Evolutionary conservation across 345 rosid species (phyloP), one percentile per base, ranked within the genome.

Genomic region (Melaleuca alternifolia): DNA sequence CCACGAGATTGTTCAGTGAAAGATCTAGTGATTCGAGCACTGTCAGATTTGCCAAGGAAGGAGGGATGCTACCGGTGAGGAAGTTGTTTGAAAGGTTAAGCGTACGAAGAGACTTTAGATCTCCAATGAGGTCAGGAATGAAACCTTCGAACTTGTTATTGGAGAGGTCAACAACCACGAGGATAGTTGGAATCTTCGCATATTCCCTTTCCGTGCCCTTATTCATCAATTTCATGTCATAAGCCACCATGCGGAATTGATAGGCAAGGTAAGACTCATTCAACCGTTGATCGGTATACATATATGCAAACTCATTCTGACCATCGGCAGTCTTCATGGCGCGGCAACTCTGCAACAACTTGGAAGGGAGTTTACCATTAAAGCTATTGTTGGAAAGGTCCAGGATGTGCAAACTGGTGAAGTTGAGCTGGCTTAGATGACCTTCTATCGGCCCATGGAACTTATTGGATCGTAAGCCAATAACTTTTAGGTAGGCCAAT

Each of bases 241-340:
- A 54, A 54, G 59, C 21, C 11, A 54, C 3, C 21, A 5, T 8
- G 4, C 20, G 0, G 1, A 8, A 0, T 7, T 1, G 1, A 7
- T 16, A 3, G 6, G n/a, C n/a, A 16, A 16, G 2, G 16, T 2
- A 1, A 52, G 21, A 6, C 54, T 1, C 1, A 54, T 20, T 4
- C 11, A 57, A 1, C 15, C 0, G 0, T n/a, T 12, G 5, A 23
- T 10, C 0, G 11, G 12, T 12, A 61, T 6, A 6, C 75, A 62
- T 12, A 14, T 26, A 62, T 30, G 44, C 21, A 21, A 62, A 62
- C 6, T 3, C 0, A 3, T 62, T 16, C 11, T n/a, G 37, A 59
- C 18, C 37, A 12, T 2, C 71, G 0, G 12, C n/a, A 11, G 6
- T 1, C 37, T 59, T 12, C 71, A 59, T 59, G 71, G 71, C 9